Base-by-base conservation (phyloP, 2,329 filamentous ascomycete species). In the Neospermospora avenae region DNA sequence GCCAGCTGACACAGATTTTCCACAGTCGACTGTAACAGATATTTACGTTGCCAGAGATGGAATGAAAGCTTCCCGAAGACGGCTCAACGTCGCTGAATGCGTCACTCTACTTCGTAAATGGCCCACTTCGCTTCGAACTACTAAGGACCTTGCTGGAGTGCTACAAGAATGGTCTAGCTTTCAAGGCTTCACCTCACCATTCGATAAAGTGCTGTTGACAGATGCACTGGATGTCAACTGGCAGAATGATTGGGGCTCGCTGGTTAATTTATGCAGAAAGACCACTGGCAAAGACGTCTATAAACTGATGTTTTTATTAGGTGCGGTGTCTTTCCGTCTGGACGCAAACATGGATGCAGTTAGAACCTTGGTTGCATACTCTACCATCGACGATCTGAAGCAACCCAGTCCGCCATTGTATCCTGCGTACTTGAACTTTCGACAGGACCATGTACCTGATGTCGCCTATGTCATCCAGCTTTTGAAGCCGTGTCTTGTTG, bases 301-400 rank as follows among this genome's bases (percentile, higher is more conserved):
- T 54, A 63, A 55, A 1, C 64, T 82, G 16, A 79, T 80, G 70
- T 83, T 82, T 55, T 60, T 78, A 0, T 71, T 82, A 10, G 75
- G 74, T 0, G 65, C 75, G 0, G 67, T 84, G n/a, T 73, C 77
- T 0, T 84, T 78, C 60, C 67, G 72, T 0, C 25, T 68, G 0
- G 63, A 72, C 28, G 69, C 71, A 0, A 69, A 80, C n/a, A 75
- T 80, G 67, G 64, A 68, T 0, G 46, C 79, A 0, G 48, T 84
- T 1, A 72, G 75, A 44, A 70, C 76, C 0, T 65, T 86, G 1
- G 70, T 78, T 4, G 76, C 80, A 0, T 83, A 79, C 65, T 72
- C 74, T 0, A 64, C 78, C 0, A 66, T 78, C 16, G 63, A 73
- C 0, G 72, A 75, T 0, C 63, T 84, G 1, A 77, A 74, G 55